phyloP scores from a whole-genome alignment of 306 rosid species.

The Rubus idaeus region DNA sequence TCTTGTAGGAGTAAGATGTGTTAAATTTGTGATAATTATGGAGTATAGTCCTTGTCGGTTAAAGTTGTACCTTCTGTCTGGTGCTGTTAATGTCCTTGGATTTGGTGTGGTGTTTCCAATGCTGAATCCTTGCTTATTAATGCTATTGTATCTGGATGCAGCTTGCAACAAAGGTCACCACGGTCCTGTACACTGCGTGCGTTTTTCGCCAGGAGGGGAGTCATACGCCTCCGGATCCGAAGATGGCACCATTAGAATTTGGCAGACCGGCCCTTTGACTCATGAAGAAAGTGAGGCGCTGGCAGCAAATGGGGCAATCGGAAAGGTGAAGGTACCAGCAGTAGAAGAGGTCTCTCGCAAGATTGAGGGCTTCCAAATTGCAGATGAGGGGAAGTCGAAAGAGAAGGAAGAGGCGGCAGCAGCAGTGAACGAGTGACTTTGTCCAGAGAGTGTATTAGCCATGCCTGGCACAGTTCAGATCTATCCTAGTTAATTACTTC shows the following conservation, averaged over 20 bases:
- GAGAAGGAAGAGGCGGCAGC: constrained; percentile 68
- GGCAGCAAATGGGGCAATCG: constrained; percentile 54
- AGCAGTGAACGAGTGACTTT: constrained; percentile 49
- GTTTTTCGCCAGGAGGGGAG: constrained; percentile 98
- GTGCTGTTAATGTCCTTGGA: background rate
- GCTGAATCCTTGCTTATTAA: background rate
- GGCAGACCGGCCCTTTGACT: constrained; percentile 90
- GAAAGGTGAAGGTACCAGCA: constrained; percentile 53
- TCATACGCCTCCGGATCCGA: constrained; percentile 99
- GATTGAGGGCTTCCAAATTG: constrained; percentile 79
- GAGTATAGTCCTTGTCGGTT: background rate
- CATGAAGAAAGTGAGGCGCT: constrained; percentile 51
- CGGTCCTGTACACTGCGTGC: constrained; percentile 96
- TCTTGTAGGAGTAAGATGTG: background rate
- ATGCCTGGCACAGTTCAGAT: background rate
- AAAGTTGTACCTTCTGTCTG: too few species aligned
- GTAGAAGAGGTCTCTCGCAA: constrained; percentile 64
- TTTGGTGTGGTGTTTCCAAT: background rate
- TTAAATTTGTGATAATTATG: background rate
- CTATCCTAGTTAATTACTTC: background rate
- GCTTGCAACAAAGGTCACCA: constrained; percentile 99
- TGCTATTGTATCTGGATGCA: constrained; percentile 37
- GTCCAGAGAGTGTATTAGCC: constrained; percentile 2
- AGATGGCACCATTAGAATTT: constrained; percentile 97
- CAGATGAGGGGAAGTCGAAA: constrained; percentile 60